phyloP scores from a whole-genome alignment of 2,329 filamentous ascomycete genomes.

The Penicillium sp. region DNA sequence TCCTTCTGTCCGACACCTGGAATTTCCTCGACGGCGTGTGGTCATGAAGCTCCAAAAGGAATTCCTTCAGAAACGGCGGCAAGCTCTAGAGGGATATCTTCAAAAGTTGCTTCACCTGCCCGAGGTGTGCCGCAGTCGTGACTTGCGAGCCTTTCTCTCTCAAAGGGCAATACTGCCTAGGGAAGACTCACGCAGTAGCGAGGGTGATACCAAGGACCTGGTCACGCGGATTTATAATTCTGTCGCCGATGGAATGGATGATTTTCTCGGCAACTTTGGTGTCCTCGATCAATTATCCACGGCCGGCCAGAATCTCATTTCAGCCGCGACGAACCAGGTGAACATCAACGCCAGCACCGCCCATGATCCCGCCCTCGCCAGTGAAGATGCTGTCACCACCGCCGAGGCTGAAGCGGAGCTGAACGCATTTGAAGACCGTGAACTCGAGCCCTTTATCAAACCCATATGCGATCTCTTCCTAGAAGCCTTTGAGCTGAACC shows the following conservation, averaged over 20 bases:
- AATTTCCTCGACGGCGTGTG: constrained; percentile 88
- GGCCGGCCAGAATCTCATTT: constrained; percentile 80
- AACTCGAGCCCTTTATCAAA: constrained; percentile 93
- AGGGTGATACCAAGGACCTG: constrained; percentile 73
- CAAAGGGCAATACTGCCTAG: constrained; percentile 75
- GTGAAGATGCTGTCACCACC: constrained; percentile 52
- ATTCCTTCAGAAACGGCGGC: constrained; percentile 84
- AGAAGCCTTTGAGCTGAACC: constrained; percentile 91
- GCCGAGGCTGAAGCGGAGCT: constrained; percentile 90
- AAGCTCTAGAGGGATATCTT: constrained; percentile 83
- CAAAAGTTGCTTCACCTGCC: constrained; percentile 79
- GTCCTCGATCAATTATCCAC: constrained; percentile 92
- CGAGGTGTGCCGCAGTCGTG: constrained; percentile 90
- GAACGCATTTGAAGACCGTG: constrained; percentile 85
- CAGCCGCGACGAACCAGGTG: constrained; percentile 47
- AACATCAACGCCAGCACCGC: constrained; percentile 46
- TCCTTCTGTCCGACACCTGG: constrained; percentile 80
- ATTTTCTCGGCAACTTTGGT: constrained; percentile 93
- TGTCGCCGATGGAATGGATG: constrained; percentile 96
- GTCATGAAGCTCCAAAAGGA: constrained; percentile 97
- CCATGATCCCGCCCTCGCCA: constrained; percentile 50
- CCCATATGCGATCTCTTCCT: constrained; percentile 98
- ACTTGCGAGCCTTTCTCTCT: constrained; percentile 88
- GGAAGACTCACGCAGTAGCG: constrained; percentile 54
- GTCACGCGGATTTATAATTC: constrained; percentile 95